Evolutionary conservation across 208 protist species (phyloP).

Genomic region (Phytomonas serpens): DNA sequence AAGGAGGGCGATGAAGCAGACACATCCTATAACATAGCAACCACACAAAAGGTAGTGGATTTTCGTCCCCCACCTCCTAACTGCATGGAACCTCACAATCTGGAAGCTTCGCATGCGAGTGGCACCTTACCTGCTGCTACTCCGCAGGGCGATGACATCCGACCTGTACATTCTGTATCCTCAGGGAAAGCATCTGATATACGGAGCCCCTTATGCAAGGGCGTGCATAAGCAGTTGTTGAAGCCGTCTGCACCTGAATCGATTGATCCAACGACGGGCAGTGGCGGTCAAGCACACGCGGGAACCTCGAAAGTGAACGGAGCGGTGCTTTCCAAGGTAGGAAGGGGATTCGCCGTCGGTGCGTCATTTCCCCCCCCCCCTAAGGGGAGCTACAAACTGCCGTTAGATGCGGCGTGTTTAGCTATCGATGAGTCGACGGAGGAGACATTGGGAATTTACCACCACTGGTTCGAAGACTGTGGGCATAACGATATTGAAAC

Average conservation of each 20-base stretch:
- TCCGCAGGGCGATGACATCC: neutral
- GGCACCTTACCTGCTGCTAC: neutral
- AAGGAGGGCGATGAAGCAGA: neutral
- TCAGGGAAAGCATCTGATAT: neutral
- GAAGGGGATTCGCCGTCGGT: neutral
- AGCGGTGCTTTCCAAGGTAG: neutral
- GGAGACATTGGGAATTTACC: constrained; percentile 21
- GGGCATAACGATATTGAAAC: constrained; percentile 65
- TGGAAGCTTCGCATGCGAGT: neutral
- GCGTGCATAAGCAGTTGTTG: neutral
- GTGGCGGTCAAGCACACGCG: neutral
- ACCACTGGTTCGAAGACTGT: constrained; percentile 39
- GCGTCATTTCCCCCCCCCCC: neutral
- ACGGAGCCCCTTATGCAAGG: neutral
- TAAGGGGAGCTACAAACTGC: neutral
- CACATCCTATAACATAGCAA: neutral
- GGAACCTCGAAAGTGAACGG: neutral
- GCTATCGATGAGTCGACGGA: neutral
- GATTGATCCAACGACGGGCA: neutral
- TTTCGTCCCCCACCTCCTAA: neutral
- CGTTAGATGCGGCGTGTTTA: neutral
- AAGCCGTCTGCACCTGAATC: neutral
- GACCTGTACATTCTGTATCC: neutral
- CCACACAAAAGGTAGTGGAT: neutral
- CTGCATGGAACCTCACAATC: neutral